Conservation (phyloP, 2,329 filamentous ascomycete species). For the Penicillium sp. region DNA sequence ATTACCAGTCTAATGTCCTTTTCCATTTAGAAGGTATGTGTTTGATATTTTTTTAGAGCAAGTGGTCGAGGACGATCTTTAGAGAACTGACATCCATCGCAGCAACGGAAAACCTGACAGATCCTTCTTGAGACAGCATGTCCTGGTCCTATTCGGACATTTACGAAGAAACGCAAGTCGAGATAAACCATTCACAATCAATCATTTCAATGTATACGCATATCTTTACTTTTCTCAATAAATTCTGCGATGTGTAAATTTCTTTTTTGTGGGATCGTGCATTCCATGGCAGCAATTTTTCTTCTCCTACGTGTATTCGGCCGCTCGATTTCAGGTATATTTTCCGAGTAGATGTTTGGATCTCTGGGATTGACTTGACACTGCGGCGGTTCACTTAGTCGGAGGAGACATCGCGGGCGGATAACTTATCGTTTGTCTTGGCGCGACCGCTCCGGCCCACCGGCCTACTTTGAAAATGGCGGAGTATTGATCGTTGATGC, state of each 20-base stretch:
- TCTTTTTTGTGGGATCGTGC: too few relatives aligned
- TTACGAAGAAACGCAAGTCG: conserved; percentile 9
- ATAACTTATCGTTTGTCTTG: conserved; percentile 7
- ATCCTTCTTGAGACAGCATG: conserved; percentile 49
- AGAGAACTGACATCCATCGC: conserved; percentile 1
- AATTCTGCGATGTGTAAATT: too few relatives aligned
- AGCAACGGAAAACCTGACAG: conserved; percentile 81
- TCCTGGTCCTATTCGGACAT: neutral
- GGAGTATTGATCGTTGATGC: neutral
- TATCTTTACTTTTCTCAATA: too few relatives aligned
- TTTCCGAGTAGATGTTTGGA: too few relatives aligned
- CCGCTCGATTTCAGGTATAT: too few relatives aligned
- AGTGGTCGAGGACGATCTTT: neutral
- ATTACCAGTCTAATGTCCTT: conserved; percentile 95
- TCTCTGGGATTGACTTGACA: neutral
- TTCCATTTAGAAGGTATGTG: conserved; percentile 87
- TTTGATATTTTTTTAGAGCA: neutral
- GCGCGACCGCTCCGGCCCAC: conserved; percentile 8
- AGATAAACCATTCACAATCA: neutral
- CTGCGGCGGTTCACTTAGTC: neutral
- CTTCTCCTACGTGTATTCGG: too few relatives aligned
- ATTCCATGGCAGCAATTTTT: too few relatives aligned
- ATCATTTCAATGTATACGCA: too few relatives aligned
- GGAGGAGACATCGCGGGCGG: neutral
- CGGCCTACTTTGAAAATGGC: conserved; percentile 5